Conservation (phyloP, 2,329 filamentous ascomycete genomes). For the Didymellaceae sp. region DNA sequence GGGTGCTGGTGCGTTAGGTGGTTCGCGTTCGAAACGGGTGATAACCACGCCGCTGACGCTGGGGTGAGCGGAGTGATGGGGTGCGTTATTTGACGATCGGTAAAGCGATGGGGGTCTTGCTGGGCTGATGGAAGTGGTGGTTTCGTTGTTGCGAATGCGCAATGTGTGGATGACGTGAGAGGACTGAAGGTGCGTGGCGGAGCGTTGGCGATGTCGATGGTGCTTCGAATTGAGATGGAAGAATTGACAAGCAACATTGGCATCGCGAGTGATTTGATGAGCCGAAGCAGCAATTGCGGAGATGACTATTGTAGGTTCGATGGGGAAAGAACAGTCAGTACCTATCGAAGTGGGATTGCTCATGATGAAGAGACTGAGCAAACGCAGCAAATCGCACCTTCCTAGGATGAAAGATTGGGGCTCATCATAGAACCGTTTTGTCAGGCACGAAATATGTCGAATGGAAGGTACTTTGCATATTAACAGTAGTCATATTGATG, state of each 20-base stretch:
- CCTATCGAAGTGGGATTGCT: too few species aligned
- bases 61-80: neutral
- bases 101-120: neutral
- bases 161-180: neutral
- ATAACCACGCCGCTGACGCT: slow-evolving; percentile 7
- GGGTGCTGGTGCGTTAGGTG: neutral
- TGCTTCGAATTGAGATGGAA: neutral
- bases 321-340: too few species aligned
- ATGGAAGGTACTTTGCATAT: neutral
- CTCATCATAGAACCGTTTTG: too few species aligned
- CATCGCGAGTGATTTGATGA: neutral
- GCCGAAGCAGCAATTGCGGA: neutral
- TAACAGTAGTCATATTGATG: slow-evolving; percentile 1
- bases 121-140: slow-evolving; percentile 3
- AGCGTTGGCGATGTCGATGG: neutral
- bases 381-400: too few species aligned
- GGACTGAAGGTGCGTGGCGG: neutral
- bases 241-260: neutral
- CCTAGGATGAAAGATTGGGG: too few species aligned
- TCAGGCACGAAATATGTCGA: neutral
- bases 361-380: too few species aligned
- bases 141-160: too few species aligned
- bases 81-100: neutral
- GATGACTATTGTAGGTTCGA: neutral
- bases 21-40: neutral